phyloP scores from a whole-genome alignment of 257 asterid genomes.

The Echites panduratus region DNA sequence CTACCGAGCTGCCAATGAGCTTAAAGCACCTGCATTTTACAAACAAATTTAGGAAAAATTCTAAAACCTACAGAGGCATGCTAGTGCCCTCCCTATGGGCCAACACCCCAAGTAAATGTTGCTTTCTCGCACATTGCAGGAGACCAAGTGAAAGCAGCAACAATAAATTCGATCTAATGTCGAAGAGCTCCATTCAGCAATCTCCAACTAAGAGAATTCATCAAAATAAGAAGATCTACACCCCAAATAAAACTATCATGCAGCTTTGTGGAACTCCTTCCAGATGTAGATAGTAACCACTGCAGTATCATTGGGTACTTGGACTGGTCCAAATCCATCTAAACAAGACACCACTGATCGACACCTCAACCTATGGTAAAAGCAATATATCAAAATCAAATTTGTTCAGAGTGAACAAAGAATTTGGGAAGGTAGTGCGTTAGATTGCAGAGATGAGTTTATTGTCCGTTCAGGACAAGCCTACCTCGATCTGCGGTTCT shows the following conservation, averaged over 20 bases:
- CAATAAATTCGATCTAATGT: conserved; percentile 56
- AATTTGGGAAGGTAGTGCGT: conserved; percentile 26
- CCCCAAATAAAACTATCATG: conserved; percentile 39
- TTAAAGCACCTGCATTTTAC: conserved; percentile 64
- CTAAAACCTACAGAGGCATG: conserved; percentile 43
- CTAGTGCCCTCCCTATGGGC: conserved; percentile 59
- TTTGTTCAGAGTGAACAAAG: conserved; percentile 32
- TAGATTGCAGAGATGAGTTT: conserved; percentile 38
- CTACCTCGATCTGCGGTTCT: conserved; percentile 48
- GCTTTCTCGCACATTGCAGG: conserved; percentile 55
- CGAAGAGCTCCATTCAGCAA: conserved; percentile 67
- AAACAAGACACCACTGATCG: conserved; percentile 38
- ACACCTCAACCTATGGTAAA: conserved; percentile 56
- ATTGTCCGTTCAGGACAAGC: conserved; percentile 44
- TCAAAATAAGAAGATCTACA: conserved; percentile 49
- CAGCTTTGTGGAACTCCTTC: conserved; percentile 50
- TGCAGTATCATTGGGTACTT: conserved; percentile 35
- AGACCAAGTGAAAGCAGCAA: conserved; percentile 63
- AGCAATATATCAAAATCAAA: conserved; percentile 45
- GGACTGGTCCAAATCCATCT: conserved; percentile 48
- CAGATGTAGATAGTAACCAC: conserved; percentile 44
- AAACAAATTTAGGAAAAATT: conserved; percentile 46
- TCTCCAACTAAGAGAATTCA: conserved; percentile 44
- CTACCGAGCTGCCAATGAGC: conserved; percentile 30
- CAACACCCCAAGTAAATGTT: conserved; percentile 57